Conservation (phyloP, 2,329 filamentous ascomycete species). For the Amphichorda felina region DNA sequence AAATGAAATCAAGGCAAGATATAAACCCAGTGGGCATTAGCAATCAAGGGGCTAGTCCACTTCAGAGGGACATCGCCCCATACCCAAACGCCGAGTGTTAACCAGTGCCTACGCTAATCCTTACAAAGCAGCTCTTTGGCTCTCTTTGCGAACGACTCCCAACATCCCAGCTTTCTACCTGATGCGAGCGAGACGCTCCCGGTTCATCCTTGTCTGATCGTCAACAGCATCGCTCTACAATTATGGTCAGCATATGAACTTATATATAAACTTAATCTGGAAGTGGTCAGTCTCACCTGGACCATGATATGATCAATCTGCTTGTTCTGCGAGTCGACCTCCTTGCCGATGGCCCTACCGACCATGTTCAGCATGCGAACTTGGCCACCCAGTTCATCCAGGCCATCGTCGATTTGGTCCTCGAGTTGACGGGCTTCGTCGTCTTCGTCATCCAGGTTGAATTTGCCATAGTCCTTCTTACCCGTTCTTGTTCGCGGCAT, state of each 20-base stretch:
- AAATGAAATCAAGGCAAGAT: background rate
- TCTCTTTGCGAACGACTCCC: background rate
- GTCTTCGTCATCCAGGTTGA: conserved; percentile 65
- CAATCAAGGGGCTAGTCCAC: too few relatives aligned
- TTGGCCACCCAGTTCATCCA: conserved; percentile 57
- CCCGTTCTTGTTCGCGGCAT: conserved; percentile 16
- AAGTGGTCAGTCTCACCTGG: conserved; percentile 43
- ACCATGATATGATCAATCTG: conserved; percentile 61
- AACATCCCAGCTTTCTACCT: conserved; percentile 13
- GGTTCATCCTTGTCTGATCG: conserved; percentile 70
- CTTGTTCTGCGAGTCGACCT: conserved; percentile 67
- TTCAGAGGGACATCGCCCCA: too few relatives aligned
- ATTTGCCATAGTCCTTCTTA: conserved; percentile 45
- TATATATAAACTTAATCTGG: background rate
- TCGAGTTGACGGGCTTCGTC: conserved; percentile 29
- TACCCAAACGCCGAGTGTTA: too few relatives aligned
- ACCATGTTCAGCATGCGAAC: conserved; percentile 62
- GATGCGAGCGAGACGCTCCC: conserved; percentile 56
- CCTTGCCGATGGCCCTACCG: conserved; percentile 60
- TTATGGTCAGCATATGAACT: conserved; percentile 12
- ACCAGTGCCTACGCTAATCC: too few relatives aligned
- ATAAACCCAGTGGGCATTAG: background rate
- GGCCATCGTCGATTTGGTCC: conserved; percentile 42
- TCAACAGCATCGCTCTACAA: conserved; percentile 69
- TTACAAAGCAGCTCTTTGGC: too few relatives aligned